Base-by-base conservation (phyloP, 805 yeast genomes). In the Metschnikowia cerradonensis region DNA sequence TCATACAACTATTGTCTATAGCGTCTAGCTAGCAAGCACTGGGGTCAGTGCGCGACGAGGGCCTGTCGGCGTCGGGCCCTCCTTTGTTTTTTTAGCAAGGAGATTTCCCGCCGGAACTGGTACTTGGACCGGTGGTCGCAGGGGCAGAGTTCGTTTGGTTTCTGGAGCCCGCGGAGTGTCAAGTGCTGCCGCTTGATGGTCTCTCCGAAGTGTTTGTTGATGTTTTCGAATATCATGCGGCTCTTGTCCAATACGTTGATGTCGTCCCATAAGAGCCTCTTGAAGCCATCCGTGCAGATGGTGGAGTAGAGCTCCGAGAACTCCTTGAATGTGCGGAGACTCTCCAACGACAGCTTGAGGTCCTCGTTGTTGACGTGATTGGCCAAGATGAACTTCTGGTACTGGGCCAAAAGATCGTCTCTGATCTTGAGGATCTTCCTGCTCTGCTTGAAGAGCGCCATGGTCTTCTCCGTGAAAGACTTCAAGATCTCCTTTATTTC, bases 231-330 rank as follows among this genome's bases (percentile, higher is more conserved):
- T 11, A 36, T 26, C 22, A 26, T 32, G n/a, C 39, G 48, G 35
- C 49, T n/a, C 32, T 23, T 36, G 15, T 31, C 35, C 47, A 52
- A 48, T 10, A 45, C 41, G 5, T 32, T 23, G 10, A 52, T 19
- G 33, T 52, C 47, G 13, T 45, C 46, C 20, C 31, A 33, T 33
- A 48, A 45, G 14, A 48, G 32, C 19, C 30, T 19, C 41, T 48
- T 37, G 42, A 38, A 52, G 14, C 47, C 47, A 14, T 45, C 39
- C 17, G 47, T 50, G 37, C 36, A 37, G 6, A 45, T 52, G 45
- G 44, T 48, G 20, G 41, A 35, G 34, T 44, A 44, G 17, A 44
- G 40, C 22, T 33, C 47, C 30, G 36, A 36, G n/a, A 44, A 44
- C 33, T 44, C 47, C 26, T 44, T 44, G 41, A 44, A 44, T 2